Evolutionary conservation across 495 filamentous ascomycete species (phyloP).

Genomic region (Paragyromitra xinjiangensis): DNA sequence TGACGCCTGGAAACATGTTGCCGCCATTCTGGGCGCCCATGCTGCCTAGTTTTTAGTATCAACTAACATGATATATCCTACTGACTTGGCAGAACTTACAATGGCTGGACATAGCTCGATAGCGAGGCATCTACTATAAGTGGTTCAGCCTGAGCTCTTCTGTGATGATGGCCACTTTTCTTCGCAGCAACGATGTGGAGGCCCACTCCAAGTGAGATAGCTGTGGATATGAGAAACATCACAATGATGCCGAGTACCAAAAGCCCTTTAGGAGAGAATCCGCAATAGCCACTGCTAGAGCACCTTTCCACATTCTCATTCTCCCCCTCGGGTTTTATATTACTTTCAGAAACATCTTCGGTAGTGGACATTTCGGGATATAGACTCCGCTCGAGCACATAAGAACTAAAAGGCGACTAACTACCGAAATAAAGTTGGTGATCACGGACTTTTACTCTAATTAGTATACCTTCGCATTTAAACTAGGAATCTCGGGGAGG

Average conservation of each 20-base stretch:
- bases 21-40: conserved; percentile 64
- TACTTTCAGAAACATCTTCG: neutral
- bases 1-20: conserved; percentile 75
- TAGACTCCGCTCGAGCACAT: conserved; percentile 5
- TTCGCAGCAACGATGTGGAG: conserved; percentile 10
- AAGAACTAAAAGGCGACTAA: neutral
- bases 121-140: neutral
- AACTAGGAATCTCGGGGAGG: neutral
- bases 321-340: conserved; percentile 26
- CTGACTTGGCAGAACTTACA: conserved; percentile 33
- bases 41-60: conserved; percentile 33
- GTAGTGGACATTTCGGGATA: neutral
- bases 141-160: neutral
- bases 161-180: neutral
- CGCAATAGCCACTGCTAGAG: neutral
- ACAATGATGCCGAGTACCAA: neutral
- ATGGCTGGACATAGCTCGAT: conserved; percentile 39
- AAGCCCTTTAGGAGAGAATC: neutral
- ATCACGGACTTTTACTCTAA: conserved; percentile 13
- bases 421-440: conserved; percentile 1
- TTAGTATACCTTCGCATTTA: conserved; percentile 11
- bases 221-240: conserved; percentile 23
- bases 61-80: neutral
- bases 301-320: neutral
- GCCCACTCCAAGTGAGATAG: conserved; percentile 20